Evolutionary conservation across 371 early-diverging fungal genomes (phyloP).

Genomic region (Apophysomyces ossiformis): DNA sequence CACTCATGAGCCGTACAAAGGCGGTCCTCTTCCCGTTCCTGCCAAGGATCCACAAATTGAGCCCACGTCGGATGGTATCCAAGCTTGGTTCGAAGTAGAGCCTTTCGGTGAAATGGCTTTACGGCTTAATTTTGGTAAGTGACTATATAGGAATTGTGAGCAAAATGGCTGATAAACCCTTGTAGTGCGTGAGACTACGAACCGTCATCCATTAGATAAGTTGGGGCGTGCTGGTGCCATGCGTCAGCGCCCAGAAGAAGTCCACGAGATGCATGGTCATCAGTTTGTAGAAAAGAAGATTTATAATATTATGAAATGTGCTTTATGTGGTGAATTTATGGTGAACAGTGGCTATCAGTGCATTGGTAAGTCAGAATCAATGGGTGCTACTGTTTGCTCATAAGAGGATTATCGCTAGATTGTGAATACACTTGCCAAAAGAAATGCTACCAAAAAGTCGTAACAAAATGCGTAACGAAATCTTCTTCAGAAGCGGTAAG

Average conservation of each 20-base stretch:
- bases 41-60: background rate
- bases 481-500: conserved; percentile 49
- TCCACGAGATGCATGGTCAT: conserved; percentile 87
- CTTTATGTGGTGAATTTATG: conserved; percentile 89
- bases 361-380: conserved; percentile 59
- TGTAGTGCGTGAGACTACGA: conserved; percentile 38
- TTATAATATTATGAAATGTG: conserved; percentile 94
- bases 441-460: conserved; percentile 83
- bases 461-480: conserved; percentile 86
- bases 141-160: background rate
- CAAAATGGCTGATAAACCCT: background rate
- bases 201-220: conserved; percentile 65
- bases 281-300: conserved; percentile 82
- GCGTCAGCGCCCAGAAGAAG: conserved; percentile 77
- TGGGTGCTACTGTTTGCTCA: background rate
- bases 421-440: conserved; percentile 95
- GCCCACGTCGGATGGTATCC: conserved; percentile 57
- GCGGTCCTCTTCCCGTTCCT: conserved; percentile 1
- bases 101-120: conserved; percentile 87
- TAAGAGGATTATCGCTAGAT: conserved; percentile 43
- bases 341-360: conserved; percentile 88
- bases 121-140: conserved; percentile 77
- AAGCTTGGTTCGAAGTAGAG: conserved; percentile 90
- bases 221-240: conserved; percentile 88
- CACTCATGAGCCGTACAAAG: background rate